Evolutionary conservation across 495 filamentous ascomycete genomes (phyloP), one percentile per base, ranked within the genome.

Genomic region (Penicillium argentinense): DNA sequence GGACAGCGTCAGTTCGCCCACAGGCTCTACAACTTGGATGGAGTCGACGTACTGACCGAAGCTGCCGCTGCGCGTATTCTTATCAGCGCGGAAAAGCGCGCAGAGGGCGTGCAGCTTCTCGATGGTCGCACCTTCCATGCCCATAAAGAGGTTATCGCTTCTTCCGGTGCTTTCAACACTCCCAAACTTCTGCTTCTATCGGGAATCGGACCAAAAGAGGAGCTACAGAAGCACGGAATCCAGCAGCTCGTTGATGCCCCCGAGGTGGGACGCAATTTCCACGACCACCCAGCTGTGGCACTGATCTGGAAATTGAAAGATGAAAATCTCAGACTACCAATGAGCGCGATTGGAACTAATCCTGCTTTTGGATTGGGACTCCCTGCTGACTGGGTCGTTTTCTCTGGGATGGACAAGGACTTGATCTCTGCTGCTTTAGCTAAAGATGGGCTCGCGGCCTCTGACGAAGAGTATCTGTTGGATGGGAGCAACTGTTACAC

Each of bases 141-240:
- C 5, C 36, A 23, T 1, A 38, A 30, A 21, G 47, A 50, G 27
- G 41, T 50, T 11, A 39, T 50, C 24, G n/a, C 36, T 9, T 50
- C 47, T 13, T 27, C 21, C 2, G 47, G 47, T 3, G 26, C 40
- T 18, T 44, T 39, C 24, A 16, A 33, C 11, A 66, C 68, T 0
- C 69, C 69, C 1, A 60, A 69, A 43, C 11, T 74, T 2, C 60
- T 74, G n/a, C 52, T 67, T 55, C 53, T 71, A 22, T 69, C 66
- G 3, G 69, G 69, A 5, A 64, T 74, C 21, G 71, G 71, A 1
- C 54, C 66, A 0, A 32, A 23, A 4, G 41, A 48, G 5, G 26
- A 62, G 17, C 51, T 74, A 0, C n/a, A 46, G 0, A 34, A 56
- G 29, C 62, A 62, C 29, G 49, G 19, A 12, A 48, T 48, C 17